phyloP scores from a whole-genome alignment of 345 rosid genomes.

The Atalantia buxifolia region DNA sequence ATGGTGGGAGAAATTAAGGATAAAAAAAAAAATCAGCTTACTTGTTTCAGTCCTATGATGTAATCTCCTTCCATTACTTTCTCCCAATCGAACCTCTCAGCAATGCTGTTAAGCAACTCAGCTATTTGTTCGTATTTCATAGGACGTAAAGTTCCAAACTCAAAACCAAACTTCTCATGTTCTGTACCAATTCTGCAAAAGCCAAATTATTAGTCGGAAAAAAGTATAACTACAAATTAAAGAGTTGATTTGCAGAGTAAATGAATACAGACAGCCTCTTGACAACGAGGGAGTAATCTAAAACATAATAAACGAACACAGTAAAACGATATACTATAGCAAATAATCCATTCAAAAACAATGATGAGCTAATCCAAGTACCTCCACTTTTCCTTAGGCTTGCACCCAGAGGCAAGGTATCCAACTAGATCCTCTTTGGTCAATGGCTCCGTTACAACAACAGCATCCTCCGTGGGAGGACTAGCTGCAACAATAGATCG shows the following conservation, averaged over 20 bases:
- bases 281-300: neutral
- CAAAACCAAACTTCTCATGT: constrained; percentile 98
- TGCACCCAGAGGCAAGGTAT: constrained; percentile 97
- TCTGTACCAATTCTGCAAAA: constrained; percentile 92
- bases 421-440: constrained; percentile 86
- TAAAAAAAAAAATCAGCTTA: constrained; percentile 18
- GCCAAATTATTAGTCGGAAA: constrained; percentile 21
- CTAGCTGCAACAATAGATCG: constrained; percentile 72
- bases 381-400: constrained; percentile 96
- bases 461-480: constrained; percentile 88
- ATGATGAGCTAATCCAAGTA: constrained; percentile 14
- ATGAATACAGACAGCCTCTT: neutral
- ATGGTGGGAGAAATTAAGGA: neutral
- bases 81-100: constrained; percentile 99
- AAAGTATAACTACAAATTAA: neutral
- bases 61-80: constrained; percentile 85
- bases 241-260: neutral
- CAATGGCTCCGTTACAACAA: constrained; percentile 67
- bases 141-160: constrained; percentile 65
- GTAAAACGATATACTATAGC: neutral
- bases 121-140: constrained; percentile 96
- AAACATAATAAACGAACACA: neutral
- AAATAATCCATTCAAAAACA: neutral
- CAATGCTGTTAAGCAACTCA: constrained; percentile 81
- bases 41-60: constrained; percentile 96